Conservation (phyloP, 345 rosid genomes). For the Cochlearia excelsa region DNA sequence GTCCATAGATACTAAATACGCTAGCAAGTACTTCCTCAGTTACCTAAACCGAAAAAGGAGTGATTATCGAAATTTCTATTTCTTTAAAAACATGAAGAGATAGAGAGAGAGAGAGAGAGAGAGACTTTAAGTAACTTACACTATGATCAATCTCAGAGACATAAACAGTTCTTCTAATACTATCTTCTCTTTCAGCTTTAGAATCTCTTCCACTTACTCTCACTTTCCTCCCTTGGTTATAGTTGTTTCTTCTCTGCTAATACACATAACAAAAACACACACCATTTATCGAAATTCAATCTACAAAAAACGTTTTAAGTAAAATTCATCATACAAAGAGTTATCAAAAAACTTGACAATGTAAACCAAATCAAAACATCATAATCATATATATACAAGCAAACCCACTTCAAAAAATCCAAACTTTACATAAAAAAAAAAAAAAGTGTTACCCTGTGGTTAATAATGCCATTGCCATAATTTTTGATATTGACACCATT, state of each 20-base stretch:
- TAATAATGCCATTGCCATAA: conserved; percentile 1
- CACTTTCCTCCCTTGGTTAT: conserved; percentile 53
- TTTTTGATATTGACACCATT: conserved; percentile 20
- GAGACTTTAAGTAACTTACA: conserved; percentile 25
- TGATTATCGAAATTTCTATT: background rate
- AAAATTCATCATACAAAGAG: background rate
- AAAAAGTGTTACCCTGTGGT: conserved; percentile 24
- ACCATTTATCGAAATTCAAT: background rate
- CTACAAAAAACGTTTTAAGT: background rate
- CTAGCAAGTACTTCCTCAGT: conserved; percentile 87
- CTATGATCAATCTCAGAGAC: conserved; percentile 40
- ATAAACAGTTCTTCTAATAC: conserved; percentile 39
- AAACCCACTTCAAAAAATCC: conserved; percentile 3
- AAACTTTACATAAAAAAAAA: conserved; percentile 8
- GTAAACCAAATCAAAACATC: background rate
- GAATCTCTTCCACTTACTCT: conserved; percentile 57
- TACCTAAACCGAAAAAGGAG: conserved; percentile 41
- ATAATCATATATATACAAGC: background rate
- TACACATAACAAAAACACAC: conserved; percentile 13
- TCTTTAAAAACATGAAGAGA: conserved; percentile 1
- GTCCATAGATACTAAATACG: conserved; percentile 67
- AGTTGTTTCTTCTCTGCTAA: conserved; percentile 57
- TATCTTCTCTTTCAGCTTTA: conserved; percentile 53
- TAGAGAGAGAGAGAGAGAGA: background rate
- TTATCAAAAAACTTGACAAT: background rate